Conservation (phyloP, 495 filamentous ascomycete species). For the Aspergillus conjunctus region DNA sequence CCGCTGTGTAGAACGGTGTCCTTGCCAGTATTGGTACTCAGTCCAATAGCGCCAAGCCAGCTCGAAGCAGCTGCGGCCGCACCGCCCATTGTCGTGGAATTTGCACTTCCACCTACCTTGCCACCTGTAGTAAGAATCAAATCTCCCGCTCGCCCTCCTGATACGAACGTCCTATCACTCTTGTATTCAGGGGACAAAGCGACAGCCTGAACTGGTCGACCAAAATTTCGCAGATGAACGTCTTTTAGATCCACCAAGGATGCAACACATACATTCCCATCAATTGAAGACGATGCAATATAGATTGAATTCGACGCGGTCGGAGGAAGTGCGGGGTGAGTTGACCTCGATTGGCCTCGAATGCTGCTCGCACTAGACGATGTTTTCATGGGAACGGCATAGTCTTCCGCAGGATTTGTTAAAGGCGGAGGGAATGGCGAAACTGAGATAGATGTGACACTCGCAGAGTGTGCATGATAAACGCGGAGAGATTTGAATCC, state of each 20-base stretch:
- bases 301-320: conserved; percentile 84
- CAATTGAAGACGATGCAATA: conserved; percentile 90
- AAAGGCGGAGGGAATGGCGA: conserved; percentile 85
- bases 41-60: conserved; percentile 84
- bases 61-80: conserved; percentile 81
- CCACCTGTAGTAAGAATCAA: conserved; percentile 87
- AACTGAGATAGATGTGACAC: conserved; percentile 83
- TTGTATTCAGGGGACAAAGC: conserved; percentile 92
- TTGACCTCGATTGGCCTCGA: conserved; percentile 51
- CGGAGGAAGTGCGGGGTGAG: conserved; percentile 53
- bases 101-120: conserved; percentile 71
- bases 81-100: conserved; percentile 76
- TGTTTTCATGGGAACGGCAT: conserved; percentile 44
- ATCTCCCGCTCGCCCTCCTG: conserved; percentile 86
- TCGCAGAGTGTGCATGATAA: conserved; percentile 91
- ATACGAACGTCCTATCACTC: conserved; percentile 81
- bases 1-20: conserved; percentile 89
- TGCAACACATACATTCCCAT: conserved; percentile 89
- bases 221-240: conserved; percentile 89
- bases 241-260: conserved; percentile 79
- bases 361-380: conserved; percentile 51
- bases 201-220: conserved; percentile 84
- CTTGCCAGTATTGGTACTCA: conserved; percentile 76
- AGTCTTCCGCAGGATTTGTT: conserved; percentile 51
- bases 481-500: conserved; percentile 74